Percentiles rank a stretch among this genome's conserved stretches.
phyloP scores from a whole-genome alignment of 768 basidiomycete species.

The Collybia mongolica region DNA sequence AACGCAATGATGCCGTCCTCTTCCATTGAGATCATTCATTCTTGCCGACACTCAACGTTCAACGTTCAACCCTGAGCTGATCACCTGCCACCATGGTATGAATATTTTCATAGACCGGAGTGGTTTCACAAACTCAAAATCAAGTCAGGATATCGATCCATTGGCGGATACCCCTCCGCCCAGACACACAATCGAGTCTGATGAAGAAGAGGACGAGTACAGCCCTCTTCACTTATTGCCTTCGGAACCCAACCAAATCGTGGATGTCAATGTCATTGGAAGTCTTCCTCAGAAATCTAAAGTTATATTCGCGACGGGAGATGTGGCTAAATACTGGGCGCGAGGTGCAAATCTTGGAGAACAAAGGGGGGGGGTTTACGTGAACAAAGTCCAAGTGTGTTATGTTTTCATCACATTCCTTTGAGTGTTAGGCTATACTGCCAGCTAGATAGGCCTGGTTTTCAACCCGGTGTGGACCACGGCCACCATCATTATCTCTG shows the following conservation, averaged over 20 bases:
- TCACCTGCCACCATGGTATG: conserved; percentile 12
- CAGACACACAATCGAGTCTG: conserved; percentile 62
- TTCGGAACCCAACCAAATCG: conserved; percentile 15
- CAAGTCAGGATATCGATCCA: conserved; percentile 48
- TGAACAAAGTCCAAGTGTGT: conserved; percentile 46
- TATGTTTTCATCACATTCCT: neutral
- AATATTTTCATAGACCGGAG: neutral
- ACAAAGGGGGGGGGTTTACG: conserved; percentile 43
- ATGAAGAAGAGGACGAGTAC: conserved; percentile 66
- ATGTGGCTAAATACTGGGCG: conserved; percentile 49
- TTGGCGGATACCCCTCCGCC: conserved; percentile 56
- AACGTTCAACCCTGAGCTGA: neutral
- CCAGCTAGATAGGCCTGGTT: conserved; percentile 44
- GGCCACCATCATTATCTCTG: conserved; percentile 50
- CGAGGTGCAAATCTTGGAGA: conserved; percentile 50
- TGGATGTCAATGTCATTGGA: conserved; percentile 38
- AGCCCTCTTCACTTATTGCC: conserved; percentile 34
- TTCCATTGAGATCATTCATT: too few species aligned
- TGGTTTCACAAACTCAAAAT: conserved; percentile 1
- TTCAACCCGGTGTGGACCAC: conserved; percentile 51
- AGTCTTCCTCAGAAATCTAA: conserved; percentile 21
- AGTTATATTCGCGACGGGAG: conserved; percentile 47
- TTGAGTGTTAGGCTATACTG: neutral
- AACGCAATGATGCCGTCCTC: neutral
- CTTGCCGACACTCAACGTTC: neutral